Base-by-base conservation (phyloP, 1,284 basidiomycete species). In the Pisolithus thermaeus region DNA sequence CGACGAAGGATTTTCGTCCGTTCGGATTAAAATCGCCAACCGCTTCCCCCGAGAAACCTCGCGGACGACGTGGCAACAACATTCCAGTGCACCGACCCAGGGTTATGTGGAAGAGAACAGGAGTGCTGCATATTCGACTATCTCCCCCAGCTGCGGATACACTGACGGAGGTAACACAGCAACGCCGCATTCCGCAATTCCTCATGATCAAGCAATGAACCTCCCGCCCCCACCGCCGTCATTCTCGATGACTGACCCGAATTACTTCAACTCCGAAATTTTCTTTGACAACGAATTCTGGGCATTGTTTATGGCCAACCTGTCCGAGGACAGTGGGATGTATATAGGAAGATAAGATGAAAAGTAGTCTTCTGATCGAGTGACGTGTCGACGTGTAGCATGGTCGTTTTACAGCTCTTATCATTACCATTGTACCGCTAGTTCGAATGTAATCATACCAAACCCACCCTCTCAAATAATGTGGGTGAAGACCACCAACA, bases 261-360 rank as follows among this genome's bases (percentile, higher is more conserved):
- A 51, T 45, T 67, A 63, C 44, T 63, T 69, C 40, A 59, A 57
- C 45, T 60, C 68, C 20, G 69, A 73, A 37, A 58, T 70, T 37
- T 65, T 73, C 49, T 58, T 70, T 12, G 69, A 73, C 39, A 59
- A 62, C 18, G 67, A 73, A 8, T 73, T 71, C 55, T 71, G 69
- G 69, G 60, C 65, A 18, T 65, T 65, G 18, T 72, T 73, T 42
- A 67, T 71, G 65, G 52, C 55, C 11, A 66, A 61, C 49, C 46
- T 66, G 44, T 39, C 58, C 2, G 62, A 64, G 38, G 59, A 52
- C 12, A 52, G 46, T 46, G 50, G 55, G 54, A 47, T 53, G 47
- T 36, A 22, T 36, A 54, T 54, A 51, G 54, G 52, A 47, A 46
- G 49, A 11, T 36, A 53, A 8, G 8, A 30, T 30, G 25, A 3